A percentile compares a stretch with the other conserved stretches of the same genome.
Conservation (phyloP, 1,284 basidiomycete genomes). For the Tilletia caries region DNA sequence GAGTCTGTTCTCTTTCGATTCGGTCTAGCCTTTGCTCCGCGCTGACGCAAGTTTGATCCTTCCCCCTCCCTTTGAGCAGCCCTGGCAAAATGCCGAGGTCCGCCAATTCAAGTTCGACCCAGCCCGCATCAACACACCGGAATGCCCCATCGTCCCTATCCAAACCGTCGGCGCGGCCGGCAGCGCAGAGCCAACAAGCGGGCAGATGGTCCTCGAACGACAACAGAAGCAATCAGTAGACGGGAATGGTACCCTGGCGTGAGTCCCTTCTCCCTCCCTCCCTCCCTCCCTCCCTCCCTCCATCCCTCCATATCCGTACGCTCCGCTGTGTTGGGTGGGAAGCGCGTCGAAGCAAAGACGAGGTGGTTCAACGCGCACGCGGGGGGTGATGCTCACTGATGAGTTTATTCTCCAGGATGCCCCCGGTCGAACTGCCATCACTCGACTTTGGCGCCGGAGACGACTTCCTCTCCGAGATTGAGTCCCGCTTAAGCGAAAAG, state of each 20-base stretch:
- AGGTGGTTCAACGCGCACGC: too few relatives aligned
- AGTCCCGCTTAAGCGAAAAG: background rate
- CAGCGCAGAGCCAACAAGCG: conserved; percentile 35
- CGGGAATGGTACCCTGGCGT: background rate
- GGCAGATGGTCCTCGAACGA: background rate
- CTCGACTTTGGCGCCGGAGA: conserved; percentile 4
- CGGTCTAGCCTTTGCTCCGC: too few relatives aligned
- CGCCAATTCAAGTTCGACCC: conserved; percentile 45
- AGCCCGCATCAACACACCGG: conserved; percentile 32
- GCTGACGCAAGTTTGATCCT: background rate
- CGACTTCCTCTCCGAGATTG: conserved; percentile 5
- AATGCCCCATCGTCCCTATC: conserved; percentile 33
- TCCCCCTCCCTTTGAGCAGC: conserved; percentile 11
- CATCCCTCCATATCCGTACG: too few relatives aligned
- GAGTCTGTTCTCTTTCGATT: background rate
- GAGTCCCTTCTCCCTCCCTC: background rate
- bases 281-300: background rate
- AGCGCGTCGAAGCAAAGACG: too few relatives aligned
- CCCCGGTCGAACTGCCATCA: background rate
- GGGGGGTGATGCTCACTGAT: too few relatives aligned
- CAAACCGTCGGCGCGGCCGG: conserved; percentile 39
- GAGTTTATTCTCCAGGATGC: too few relatives aligned
- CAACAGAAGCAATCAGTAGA: background rate
- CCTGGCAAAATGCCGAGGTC: conserved; percentile 52
- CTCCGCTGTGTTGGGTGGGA: too few relatives aligned